A percentile compares a stretch with the other conserved stretches of the same genome.
Evolutionary conservation across 78 protist genomes (phyloP).

Genomic region (Creolimax fragrantissima): DNA sequence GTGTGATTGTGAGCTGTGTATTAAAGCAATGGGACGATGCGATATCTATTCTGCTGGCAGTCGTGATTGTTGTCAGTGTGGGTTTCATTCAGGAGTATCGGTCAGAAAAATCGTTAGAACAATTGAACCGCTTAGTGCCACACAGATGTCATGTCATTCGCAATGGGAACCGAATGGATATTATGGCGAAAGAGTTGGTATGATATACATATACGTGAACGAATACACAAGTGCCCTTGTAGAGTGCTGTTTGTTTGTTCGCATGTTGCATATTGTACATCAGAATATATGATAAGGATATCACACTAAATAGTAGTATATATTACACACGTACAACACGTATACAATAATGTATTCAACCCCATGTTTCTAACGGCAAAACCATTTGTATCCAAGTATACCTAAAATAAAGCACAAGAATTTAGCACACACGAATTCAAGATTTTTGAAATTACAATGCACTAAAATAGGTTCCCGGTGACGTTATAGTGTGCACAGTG

Average conservation of each 20-base stretch:
- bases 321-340: too few species aligned
- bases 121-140: slow-evolving; percentile 33
- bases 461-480: slow-evolving; percentile 54
- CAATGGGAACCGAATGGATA: not conserved
- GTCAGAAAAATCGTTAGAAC: slow-evolving; percentile 34
- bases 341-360: too few species aligned
- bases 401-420: too few species aligned
- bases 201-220: not conserved
- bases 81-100: slow-evolving; percentile 54
- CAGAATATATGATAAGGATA: too few species aligned
- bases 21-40: slow-evolving; percentile 52
- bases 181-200: not conserved
- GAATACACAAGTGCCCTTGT: too few species aligned
- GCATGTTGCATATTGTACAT: too few species aligned
- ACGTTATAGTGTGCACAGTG: not conserved
- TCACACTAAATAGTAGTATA: too few species aligned
- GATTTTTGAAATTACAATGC: too few species aligned
- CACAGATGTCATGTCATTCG: slow-evolving; percentile 31
- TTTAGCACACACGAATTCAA: too few species aligned
- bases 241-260: too few species aligned
- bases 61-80: slow-evolving; percentile 38
- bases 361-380: too few species aligned
- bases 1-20: slow-evolving; percentile 3
- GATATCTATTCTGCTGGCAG: slow-evolving; percentile 30
- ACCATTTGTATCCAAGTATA: too few species aligned